Percentiles rank a stretch among this genome's conserved stretches.
These are phyloP conservation scores for Starmerella kuoi DNA, from an alignment of 805 yeast species.

Conservation along the genomic window DNA sequence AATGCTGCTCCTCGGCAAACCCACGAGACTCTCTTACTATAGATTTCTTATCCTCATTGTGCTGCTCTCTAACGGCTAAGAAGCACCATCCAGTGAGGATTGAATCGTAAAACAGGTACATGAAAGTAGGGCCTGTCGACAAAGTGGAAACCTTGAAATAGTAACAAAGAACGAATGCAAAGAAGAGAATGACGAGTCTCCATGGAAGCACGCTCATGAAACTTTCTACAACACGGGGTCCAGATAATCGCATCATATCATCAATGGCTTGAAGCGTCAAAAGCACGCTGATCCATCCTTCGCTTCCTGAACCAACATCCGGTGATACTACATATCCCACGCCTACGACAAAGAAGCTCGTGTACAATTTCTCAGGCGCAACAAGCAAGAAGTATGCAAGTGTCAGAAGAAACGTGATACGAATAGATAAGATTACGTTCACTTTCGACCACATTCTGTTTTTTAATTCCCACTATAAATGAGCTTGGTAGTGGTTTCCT, in stretches of 20 bases:
- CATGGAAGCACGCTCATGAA: slow-evolving; percentile 25
- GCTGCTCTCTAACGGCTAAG: slow-evolving; percentile 27
- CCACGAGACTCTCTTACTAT: slow-evolving; percentile 21
- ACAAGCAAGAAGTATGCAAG: slow-evolving; percentile 25
- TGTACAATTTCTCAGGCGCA: slow-evolving; percentile 23
- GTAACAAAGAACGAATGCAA: slow-evolving; percentile 21
- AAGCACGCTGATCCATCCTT: slow-evolving; percentile 25
- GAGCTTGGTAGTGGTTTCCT: too few species aligned
- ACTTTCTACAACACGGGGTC: slow-evolving; percentile 18
- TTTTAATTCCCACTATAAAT: too few species aligned
- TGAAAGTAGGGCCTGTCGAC: slow-evolving; percentile 26
- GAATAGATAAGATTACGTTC: not conserved
- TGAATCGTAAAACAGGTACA: slow-evolving; percentile 26
- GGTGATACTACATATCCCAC: slow-evolving; percentile 22
- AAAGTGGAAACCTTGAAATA: slow-evolving; percentile 18
- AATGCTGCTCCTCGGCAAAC: slow-evolving; percentile 6
- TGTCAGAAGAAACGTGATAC: slow-evolving; percentile 22
- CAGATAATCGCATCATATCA: slow-evolving; percentile 24
- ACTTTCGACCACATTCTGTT: not conserved
- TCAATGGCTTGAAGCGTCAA: slow-evolving; percentile 21
- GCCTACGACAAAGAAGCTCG: slow-evolving; percentile 23
- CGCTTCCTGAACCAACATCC: slow-evolving; percentile 21
- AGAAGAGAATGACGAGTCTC: slow-evolving; percentile 24
- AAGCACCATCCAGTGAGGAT: slow-evolving; percentile 26
- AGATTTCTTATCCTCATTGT: slow-evolving; percentile 25